A percentile compares a stretch with the other conserved stretches of the same genome.
Evolutionary conservation across 2,329 filamentous ascomycete species (phyloP).

Genomic region (Alternaria sp.): DNA sequence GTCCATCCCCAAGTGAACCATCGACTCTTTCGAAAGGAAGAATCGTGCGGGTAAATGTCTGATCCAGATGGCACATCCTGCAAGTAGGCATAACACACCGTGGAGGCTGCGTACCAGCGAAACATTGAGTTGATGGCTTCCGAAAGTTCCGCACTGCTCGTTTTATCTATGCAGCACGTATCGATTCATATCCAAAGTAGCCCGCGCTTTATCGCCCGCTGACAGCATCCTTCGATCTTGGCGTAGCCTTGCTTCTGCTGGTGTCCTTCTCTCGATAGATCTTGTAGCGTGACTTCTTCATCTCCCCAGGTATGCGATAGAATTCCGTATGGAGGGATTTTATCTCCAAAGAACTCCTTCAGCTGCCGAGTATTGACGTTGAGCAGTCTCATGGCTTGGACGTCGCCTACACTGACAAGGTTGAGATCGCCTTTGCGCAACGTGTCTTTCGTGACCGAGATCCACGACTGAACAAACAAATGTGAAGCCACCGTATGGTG

Average conservation of each 20-base stretch:
- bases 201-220: not conserved
- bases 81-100: not conserved
- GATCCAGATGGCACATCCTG: not conserved
- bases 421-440: not conserved
- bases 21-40: not conserved
- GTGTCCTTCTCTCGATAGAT: not conserved
- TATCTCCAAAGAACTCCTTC: not conserved
- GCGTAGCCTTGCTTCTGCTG: not conserved
- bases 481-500: not conserved
- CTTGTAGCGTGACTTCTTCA: not conserved
- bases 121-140: not conserved
- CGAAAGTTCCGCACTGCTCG: not conserved
- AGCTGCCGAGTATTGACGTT: not conserved
- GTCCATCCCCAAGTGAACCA: conserved; percentile 1
- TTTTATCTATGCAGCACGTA: not conserved
- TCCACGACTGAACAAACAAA: not conserved
- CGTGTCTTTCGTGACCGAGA: not conserved
- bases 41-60: rapidly evolving
- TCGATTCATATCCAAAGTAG: not conserved
- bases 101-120: not conserved
- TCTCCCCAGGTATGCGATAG: not conserved
- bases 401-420: not conserved
- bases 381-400: not conserved
- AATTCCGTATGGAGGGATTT: not conserved
- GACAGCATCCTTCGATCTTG: not conserved